phyloP scores from a whole-genome alignment of 2,329 filamentous ascomycete genomes.

The Huntiella abstrusa region DNA sequence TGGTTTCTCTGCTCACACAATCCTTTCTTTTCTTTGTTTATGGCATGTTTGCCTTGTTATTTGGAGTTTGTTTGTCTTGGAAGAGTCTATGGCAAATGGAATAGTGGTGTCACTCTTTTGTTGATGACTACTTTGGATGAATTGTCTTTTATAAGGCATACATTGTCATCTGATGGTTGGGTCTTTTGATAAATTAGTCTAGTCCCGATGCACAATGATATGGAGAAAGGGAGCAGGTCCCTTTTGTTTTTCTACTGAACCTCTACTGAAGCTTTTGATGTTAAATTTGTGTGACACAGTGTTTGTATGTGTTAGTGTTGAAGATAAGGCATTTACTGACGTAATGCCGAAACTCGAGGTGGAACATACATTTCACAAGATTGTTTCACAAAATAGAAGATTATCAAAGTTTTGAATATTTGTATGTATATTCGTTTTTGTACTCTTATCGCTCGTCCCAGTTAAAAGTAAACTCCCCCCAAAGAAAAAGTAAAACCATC shows the following conservation, averaged over 20 bases:
- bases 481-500: neutral
- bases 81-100: neutral
- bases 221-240: conserved; percentile 2
- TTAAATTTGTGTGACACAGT: neutral
- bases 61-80: neutral
- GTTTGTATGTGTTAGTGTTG: neutral
- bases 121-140: too few relatives aligned
- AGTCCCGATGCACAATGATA: too few relatives aligned
- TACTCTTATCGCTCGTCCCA: too few relatives aligned
- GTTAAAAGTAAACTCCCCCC: too few relatives aligned
- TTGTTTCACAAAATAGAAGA: too few relatives aligned
- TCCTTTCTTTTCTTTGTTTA: neutral
- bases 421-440: too few relatives aligned
- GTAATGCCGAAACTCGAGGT: neutral
- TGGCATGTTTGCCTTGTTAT: neutral
- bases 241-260: neutral
- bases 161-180: too few relatives aligned
- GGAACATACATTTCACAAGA: neutral
- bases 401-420: too few relatives aligned
- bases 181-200: too few relatives aligned
- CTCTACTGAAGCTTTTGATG: neutral
- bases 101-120: neutral
- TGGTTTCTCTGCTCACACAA: conserved; percentile 8
- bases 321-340: neutral
- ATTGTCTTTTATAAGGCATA: too few relatives aligned